A percentile compares a stretch with the other conserved stretches of the same genome.
These are phyloP conservation scores for Durusdinium trenchii DNA, from an alignment of 73 alveolate genomes.

Conservation along the genomic window DNA sequence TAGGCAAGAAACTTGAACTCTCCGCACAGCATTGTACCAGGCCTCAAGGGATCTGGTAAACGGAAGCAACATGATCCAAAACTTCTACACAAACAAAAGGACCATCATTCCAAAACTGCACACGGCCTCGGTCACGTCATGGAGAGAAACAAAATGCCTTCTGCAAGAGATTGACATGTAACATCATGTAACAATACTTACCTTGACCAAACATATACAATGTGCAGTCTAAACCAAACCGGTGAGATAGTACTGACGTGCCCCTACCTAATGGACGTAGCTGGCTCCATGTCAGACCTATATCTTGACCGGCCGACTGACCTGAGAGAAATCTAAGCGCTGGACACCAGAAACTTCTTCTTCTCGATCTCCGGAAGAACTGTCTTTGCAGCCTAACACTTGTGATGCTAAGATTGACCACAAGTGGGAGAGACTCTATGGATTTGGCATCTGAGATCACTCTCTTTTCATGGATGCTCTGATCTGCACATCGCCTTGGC, in stretches of 20 bases:
- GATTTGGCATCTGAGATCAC: not conserved
- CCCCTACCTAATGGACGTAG: too few relatives aligned
- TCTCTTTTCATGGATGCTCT: not conserved
- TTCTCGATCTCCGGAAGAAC: conserved; percentile 55
- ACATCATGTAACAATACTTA: too few relatives aligned
- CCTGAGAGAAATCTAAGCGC: not conserved
- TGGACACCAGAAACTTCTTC: conserved; percentile 46
- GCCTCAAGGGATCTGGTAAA: not conserved
- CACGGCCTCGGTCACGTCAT: too few relatives aligned
- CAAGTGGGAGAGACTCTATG: not conserved
- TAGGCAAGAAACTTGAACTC: conserved; percentile 1
- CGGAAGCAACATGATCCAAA: not conserved
- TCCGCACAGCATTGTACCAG: conserved; percentile 56
- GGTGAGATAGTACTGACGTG: too few relatives aligned
- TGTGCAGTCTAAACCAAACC: too few relatives aligned
- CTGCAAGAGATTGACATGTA: too few relatives aligned
- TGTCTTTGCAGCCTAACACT: conserved; percentile 39
- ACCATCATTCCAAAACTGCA: too few relatives aligned
- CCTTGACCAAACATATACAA: too few relatives aligned
- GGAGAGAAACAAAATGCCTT: too few relatives aligned
- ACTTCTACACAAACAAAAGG: too few relatives aligned
- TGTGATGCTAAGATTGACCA: not conserved
- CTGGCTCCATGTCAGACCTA: too few relatives aligned
- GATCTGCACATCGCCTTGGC: not conserved
- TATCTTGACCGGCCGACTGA: too few relatives aligned